Base-by-base conservation (phyloP, 768 basidiomycete genomes). In the Zangia roseola region DNA sequence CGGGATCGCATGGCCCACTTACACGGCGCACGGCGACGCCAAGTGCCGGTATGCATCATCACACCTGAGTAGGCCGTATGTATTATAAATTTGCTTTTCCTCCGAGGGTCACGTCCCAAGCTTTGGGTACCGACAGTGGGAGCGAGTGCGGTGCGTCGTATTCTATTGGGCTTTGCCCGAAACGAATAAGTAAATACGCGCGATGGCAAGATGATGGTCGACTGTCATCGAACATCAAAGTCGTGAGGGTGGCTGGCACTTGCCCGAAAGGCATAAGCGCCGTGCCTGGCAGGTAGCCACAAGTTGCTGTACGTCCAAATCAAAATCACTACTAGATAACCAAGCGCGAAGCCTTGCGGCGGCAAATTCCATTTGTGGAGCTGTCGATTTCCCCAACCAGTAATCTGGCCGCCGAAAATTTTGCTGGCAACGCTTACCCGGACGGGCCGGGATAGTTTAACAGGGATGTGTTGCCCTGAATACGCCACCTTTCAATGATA, bases 1-100 rank as follows among this genome's bases (percentile, higher is more conserved):
- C 62, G 61, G 47, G n/a, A 58, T 62, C 61, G 58, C 61, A 49
- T 58, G 61, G 45, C 30, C 37, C 14, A 14, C 30, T 14, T n/a
- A 19, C 40, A 19, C 40, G 19, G 23, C 14, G 30, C 23, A 9
- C 28, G 20, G 44, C 19, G 26, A 25, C 13, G n/a, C n/a, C 44
- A 40, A 40, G 47, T 14, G 33, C 60, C 61, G 55, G 43, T 12
- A 31, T 31, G 13, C 28, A 28, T 30, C 30, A 3, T 31, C 30
- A 31, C 3, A 7, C 30, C 13, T 31, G 30, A 14, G 7, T 31
- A 14, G 28, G 13, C 30, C 30, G 14, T 31, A 31, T 31, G 30
- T 31, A 31, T 31, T 31, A 31, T 31, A 31, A 14, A 31, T 13
- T 13, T 14, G 13, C 3, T 31, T 6, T 14, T 28, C 28, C 9